Evolutionary conservation across 2,329 filamentous ascomycete genomes (phyloP).

Genomic region (Beauveria sp.): DNA sequence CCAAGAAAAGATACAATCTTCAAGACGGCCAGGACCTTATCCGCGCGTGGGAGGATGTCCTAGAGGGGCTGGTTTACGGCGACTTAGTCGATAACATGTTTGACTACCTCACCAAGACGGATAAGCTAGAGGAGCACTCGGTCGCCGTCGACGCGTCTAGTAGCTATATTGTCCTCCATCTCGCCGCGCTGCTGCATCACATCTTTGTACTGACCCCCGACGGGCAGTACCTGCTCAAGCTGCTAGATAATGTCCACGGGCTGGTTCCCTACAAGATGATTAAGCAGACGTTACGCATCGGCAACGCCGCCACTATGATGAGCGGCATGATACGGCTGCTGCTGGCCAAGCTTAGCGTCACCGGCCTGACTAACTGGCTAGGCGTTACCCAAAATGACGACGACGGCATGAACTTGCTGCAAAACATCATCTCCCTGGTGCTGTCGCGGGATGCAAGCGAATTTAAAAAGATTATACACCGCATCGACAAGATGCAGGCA

Average conservation of each 20-base stretch:
- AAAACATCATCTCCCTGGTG: slow-evolving; percentile 67
- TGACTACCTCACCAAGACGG: slow-evolving; percentile 49
- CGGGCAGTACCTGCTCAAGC: slow-evolving; percentile 64
- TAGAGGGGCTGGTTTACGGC: slow-evolving; percentile 61
- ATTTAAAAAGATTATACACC: slow-evolving; percentile 57
- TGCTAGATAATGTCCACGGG: slow-evolving; percentile 62
- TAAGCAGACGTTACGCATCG: slow-evolving; percentile 64
- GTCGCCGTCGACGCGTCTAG: slow-evolving; percentile 55
- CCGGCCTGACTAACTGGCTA: slow-evolving; percentile 70
- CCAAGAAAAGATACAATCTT: slow-evolving; percentile 42
- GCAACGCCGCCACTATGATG: slow-evolving; percentile 78
- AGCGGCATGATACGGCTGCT: slow-evolving; percentile 65
- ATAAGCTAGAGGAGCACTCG: slow-evolving; percentile 57
- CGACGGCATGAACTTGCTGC: slow-evolving; percentile 74
- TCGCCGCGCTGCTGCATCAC: slow-evolving; percentile 68
- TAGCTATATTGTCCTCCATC: slow-evolving; percentile 60
- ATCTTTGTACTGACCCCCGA: slow-evolving; percentile 66
- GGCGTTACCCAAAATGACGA: slow-evolving; percentile 63
- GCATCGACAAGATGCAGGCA: slow-evolving; percentile 46
- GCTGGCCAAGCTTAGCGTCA: slow-evolving; percentile 70
- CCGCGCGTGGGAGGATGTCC: slow-evolving; percentile 58
- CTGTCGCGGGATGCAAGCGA: slow-evolving; percentile 66
- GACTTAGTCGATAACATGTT: slow-evolving; percentile 59
- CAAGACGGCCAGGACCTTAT: slow-evolving; percentile 52
- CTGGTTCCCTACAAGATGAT: slow-evolving; percentile 66